A percentile compares a stretch with the other conserved stretches of the same genome.
phyloP scores from a whole-genome alignment of 768 basidiomycete genomes.

The Hericium rajendrae region DNA sequence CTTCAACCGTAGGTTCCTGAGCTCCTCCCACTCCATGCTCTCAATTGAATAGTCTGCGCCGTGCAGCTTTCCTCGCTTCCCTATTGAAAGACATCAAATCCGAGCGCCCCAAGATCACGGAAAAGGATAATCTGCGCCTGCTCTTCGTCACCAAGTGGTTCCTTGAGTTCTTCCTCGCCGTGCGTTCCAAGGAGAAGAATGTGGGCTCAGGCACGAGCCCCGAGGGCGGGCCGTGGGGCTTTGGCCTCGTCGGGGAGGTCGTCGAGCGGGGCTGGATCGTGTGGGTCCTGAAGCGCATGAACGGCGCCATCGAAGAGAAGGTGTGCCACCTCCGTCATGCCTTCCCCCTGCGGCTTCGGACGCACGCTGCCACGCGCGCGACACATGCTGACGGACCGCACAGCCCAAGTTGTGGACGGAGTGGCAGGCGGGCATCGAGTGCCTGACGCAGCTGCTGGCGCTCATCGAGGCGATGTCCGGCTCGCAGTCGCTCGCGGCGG shows the following conservation, averaged over 20 bases:
- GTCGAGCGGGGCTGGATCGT: conserved; percentile 80
- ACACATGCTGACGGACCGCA: neutral
- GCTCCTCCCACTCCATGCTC: neutral
- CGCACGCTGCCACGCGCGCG: neutral
- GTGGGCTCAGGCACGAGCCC: conserved; percentile 4
- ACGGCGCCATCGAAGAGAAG: conserved; percentile 84
- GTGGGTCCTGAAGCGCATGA: conserved; percentile 87
- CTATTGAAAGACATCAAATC: conserved; percentile 90
- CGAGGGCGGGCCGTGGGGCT: conserved; percentile 42
- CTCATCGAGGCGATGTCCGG: conserved; percentile 80
- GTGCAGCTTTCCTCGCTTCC: conserved; percentile 74
- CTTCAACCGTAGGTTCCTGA: conserved; percentile 69
- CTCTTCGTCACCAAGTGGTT: conserved; percentile 87
- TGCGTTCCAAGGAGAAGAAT: conserved; percentile 33
- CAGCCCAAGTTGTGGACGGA: conserved; percentile 94
- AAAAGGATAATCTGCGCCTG: conserved; percentile 87
- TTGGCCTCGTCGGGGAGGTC: conserved; percentile 75
- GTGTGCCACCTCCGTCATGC: conserved; percentile 27
- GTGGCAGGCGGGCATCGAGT: conserved; percentile 88
- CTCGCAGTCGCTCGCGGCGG: conserved; percentile 28
- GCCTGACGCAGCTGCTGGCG: conserved; percentile 83
- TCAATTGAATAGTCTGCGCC: neutral
- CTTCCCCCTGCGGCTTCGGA: neutral
- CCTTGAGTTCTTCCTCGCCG: conserved; percentile 75
- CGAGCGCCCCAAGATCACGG: conserved; percentile 86